Base-by-base conservation (phyloP, 2,329 filamentous ascomycete genomes). In the Diaporthe sp. region DNA sequence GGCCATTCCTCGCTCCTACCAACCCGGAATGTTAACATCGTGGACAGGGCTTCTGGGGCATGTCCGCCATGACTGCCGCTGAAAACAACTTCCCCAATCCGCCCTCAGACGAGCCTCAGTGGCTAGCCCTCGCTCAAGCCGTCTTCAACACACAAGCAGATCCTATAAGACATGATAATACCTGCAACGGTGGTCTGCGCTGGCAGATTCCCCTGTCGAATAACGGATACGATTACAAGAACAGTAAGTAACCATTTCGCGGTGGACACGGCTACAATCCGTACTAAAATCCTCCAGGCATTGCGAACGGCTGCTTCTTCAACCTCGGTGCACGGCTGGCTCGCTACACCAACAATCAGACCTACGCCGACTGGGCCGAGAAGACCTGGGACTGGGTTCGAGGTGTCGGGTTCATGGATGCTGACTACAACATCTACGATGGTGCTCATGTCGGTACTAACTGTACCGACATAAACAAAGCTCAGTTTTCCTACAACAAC, bases 141-240 rank as follows among this genome's bases (percentile, higher is more conserved):
- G 93, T 95, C 42, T 97, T 97, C 86, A 95, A 97, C 82, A 93
- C 92, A 2, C 94, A 96, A 80, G 92, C 91, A 3, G 86, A 73
- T 87, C 39, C 90, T 94, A 51, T 97, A 94, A 95, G 94, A 96
- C 77, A 86, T 83, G 1, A 83, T 0, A 83, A 87, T 1, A 85
- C 90, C 71, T 97, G 95, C 79, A 88, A 87, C n/a, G 95, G 95
- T 55, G 95, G 95, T 8, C 83, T 97, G 70, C 90, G 94, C 77
- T 96, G 94, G 94, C 95, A 98, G 84, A 95, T 98, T 65, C 96
- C 94, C 82, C 88, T 90, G 1, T 95, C 94, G 87, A 97, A 97
- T 81, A 91, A 90, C 55, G 95, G 95, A 20, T 98, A 93, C 82
- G 87, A 90, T 78, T 94, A 94, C 87, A 95, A 90, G 79, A 90